Percentiles rank a stretch among this genome's conserved stretches.
These are phyloP conservation scores for Calonectria hongkongensis DNA, from an alignment of 2,329 filamentous ascomycete genomes.

Conservation along the genomic window DNA sequence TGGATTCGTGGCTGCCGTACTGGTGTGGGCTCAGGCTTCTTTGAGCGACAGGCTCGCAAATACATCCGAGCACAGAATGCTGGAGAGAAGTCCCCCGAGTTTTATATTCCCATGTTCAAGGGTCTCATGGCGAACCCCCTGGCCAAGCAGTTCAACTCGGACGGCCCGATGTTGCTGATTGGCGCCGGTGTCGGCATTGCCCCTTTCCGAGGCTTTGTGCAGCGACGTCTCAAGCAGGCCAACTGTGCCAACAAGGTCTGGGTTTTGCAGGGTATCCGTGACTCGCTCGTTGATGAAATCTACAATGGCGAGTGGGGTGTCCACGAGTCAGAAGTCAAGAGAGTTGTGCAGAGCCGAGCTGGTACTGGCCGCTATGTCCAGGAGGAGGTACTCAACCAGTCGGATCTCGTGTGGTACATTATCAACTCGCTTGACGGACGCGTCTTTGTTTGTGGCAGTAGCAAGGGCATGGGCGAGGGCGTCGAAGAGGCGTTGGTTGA, in stretches of 20 bases:
- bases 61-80: constrained; percentile 81
- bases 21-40: constrained; percentile 93
- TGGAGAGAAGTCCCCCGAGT: constrained; percentile 74
- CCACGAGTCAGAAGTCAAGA: constrained; percentile 90
- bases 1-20: constrained; percentile 84
- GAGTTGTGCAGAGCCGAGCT: constrained; percentile 84
- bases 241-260: constrained; percentile 99
- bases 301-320: constrained; percentile 98
- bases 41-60: constrained; percentile 87
- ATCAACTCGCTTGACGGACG: constrained; percentile 97
- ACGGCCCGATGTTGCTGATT: constrained; percentile 98
- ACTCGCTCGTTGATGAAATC: constrained; percentile 94
- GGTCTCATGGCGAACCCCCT: constrained; percentile 98
- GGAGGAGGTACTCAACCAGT: constrained; percentile 92
- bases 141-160: constrained; percentile 91
- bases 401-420: constrained; percentile 98
- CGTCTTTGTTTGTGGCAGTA: constrained; percentile 96
- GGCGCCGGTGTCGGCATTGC: constrained; percentile 97
- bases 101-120: constrained; percentile 97
- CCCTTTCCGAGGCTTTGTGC: constrained; percentile 97
- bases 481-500: constrained; percentile 92
- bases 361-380: constrained; percentile 95
- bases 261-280: constrained; percentile 95
- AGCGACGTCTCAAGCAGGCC: constrained; percentile 92
- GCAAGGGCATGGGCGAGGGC: constrained; percentile 97